phyloP scores from a whole-genome alignment of 2,329 filamentous ascomycete genomes.

The Fusarium cicatricum region DNA sequence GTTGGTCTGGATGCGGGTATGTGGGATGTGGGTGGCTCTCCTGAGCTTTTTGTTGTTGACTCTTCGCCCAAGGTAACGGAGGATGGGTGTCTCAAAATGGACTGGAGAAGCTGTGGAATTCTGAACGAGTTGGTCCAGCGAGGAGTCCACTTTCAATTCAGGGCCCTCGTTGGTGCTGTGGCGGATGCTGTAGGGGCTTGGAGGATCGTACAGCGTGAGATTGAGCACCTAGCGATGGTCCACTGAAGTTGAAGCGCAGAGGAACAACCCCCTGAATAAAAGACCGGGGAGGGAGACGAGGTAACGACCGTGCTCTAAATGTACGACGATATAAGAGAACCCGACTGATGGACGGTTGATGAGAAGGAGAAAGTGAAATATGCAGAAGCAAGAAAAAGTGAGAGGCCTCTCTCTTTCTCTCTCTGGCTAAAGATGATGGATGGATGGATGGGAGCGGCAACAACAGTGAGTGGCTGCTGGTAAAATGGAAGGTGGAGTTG shows the following conservation, averaged over 20 bases:
- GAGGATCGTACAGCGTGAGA: not conserved
- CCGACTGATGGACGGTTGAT: not conserved
- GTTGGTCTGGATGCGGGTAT: slow-evolving; percentile 12
- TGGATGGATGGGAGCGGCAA: slow-evolving; percentile 1
- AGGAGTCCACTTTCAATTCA: not conserved
- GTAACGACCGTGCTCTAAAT: not conserved
- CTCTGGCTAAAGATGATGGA: not conserved
- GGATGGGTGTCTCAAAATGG: slow-evolving; percentile 4
- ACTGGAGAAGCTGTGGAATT: slow-evolving; percentile 5
- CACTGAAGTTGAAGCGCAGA: not conserved
- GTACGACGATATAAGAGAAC: not conserved
- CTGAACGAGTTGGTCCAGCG: slow-evolving; percentile 2
- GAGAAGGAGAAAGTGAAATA: not conserved
- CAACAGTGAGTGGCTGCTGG: slow-evolving; percentile 28
- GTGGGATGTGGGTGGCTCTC: slow-evolving; percentile 26
- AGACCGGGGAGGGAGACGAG: not conserved
- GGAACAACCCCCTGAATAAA: not conserved
- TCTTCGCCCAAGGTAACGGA: slow-evolving; percentile 18
- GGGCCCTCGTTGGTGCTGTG: not conserved
- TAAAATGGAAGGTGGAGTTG: slow-evolving; percentile 8
- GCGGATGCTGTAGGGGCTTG: slow-evolving; percentile 24
- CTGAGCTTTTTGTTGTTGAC: slow-evolving; percentile 33
- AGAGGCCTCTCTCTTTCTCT: not conserved
- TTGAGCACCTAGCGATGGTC: not conserved
- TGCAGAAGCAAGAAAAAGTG: not conserved